Evolutionary conservation across 352 stramenopile genomes (phyloP), one percentile per base, ranked within the genome.

Genomic region (Pythium sp.): DNA sequence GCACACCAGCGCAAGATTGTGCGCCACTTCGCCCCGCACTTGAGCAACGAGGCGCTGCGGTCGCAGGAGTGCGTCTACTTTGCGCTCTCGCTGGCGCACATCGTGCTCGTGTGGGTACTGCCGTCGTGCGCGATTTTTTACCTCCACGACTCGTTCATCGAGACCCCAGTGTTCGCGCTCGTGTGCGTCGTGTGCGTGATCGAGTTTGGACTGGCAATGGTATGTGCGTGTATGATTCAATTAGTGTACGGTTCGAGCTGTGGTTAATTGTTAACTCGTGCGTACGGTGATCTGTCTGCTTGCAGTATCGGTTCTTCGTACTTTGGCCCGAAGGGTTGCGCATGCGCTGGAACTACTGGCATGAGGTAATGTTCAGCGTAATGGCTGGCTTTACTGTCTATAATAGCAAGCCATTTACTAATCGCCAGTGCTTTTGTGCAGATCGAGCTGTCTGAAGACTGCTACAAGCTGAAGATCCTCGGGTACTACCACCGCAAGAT

Each of bases 401-500:
- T 22, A 8, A 24, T 18, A 1, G 38, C 12, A 46, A 46, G 43
- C 30, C 9, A 28, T 34, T 24, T 38, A 58, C 65, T 30, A 15
- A 28, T 65, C 18, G 18, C 51, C 58, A 5, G 12, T 5, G 20
- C 8, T 59, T n/a, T 5, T 15, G 20, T 18, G 41, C 67, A 93
- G 86, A 93, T 93, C 54, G 86, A 90, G 59, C 69, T 80, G 56
- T 81, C 83, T 3, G 82, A 86, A 65, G 82, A 89, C 34, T 76
- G 74, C 54, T 90, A 92, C 74, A 81, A 81, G 58, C 81, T 94
- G 69, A 94, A 90, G 71, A 91, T 94, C 51, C 69, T 92, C 64
- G 86, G 86, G n/a, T 91, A 90, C 65, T 94, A 94, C 68, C 82
- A 92, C 59, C 81, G 84, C 75, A 92, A 91, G 74, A 94, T 94